Base-by-base conservation (phyloP, 129 eudicot genomes). In the Centella asiatica region DNA sequence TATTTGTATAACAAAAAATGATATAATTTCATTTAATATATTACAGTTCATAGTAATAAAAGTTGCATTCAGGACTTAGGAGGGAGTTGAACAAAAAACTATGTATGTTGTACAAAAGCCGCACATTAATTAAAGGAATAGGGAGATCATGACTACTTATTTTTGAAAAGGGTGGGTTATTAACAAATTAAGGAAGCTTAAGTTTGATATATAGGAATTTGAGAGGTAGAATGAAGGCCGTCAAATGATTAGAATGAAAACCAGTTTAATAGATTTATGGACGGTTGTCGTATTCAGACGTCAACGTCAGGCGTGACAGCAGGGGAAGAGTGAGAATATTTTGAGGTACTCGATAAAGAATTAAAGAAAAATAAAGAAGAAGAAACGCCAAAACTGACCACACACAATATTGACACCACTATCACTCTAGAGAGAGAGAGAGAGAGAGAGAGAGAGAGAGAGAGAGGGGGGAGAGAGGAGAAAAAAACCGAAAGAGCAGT, bases 261-360 rank as follows among this genome's bases (percentile, higher is more conserved):
- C 44, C 51, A 51, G 5, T 17, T n/a, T n/a, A n/a, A n/a, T 0
- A n/a, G 60, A 55, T 17, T 6, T 5, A n/a, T 33, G 62, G 40
- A 58, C 63, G 63, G 63, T 73, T 74, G 70, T 49, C 78, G 58
- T 56, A 40, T 58, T 60, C 46, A 57, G 55, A 31, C 29, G 75
- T 67, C 76, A 68, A 1, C 64, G 75, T 70, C 72, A 78, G 83
- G 77, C 78, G 77, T 74, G 88, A 82, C 83, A 71, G 82, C n/a
- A n/a, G n/a, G n/a, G n/a, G n/a, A n/a, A n/a, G 28, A 19, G 57
- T 9, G 76, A 62, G 87, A 78, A 80, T 77, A 74, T 78, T n/a
- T 74, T 77, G 80, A 77, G 86, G 57, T 64, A 69, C 44, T 62
- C 79, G 85, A 83, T 78, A 78, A 72, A 58, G 83, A 62, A n/a